These are phyloP conservation scores for Leishmania tarentolae DNA, from an alignment of 208 protist species.

Conservation along the genomic window DNA sequence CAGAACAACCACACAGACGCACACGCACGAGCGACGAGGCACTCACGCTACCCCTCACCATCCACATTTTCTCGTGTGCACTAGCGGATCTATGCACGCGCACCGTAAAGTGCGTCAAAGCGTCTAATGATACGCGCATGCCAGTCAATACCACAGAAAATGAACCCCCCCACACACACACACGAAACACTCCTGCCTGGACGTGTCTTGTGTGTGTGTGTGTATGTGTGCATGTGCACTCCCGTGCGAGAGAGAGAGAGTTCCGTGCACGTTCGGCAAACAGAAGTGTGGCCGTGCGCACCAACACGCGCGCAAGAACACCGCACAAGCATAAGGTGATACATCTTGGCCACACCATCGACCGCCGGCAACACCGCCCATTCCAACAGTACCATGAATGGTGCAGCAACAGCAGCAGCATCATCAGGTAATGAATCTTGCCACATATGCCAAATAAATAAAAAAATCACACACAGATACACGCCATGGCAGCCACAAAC, in stretches of 20 bases:
- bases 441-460: not conserved
- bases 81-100: not conserved
- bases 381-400: not conserved
- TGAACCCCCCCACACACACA: no score
- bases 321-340: not conserved
- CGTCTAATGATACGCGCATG: not conserved
- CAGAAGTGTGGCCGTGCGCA: not conserved
- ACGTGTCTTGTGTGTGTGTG: not conserved
- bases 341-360: not conserved
- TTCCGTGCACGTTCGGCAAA: not conserved
- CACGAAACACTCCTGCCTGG: not conserved
- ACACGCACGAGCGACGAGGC: not conserved
- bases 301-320: not conserved
- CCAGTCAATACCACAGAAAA: not conserved
- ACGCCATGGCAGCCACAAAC: not conserved
- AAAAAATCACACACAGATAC: slow-evolving; percentile 1
- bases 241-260: not conserved
- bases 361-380: not conserved
- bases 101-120: not conserved
- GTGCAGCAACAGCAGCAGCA: not conserved
- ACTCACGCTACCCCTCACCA: not conserved
- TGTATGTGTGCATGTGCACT: no score
- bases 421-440: not conserved
- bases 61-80: not conserved
- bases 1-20: not conserved